Base-by-base conservation (phyloP, 2,329 filamentous ascomycete species). In the Aspergillus spinulosporus region DNA sequence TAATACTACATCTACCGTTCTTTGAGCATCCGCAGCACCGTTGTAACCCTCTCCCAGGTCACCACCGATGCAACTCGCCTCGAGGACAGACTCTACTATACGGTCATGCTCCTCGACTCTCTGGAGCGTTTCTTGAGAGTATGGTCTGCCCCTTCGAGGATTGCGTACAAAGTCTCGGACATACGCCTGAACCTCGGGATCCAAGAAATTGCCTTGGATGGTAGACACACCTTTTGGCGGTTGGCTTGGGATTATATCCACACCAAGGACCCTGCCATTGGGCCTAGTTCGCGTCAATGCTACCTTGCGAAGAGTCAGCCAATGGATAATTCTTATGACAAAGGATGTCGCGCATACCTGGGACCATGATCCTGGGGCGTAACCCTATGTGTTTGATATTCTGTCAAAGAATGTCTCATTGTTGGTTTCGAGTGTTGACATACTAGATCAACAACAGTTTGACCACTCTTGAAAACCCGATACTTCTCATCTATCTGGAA, bases 161-260 rank as follows among this genome's bases (percentile, higher is more conserved):
- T 88, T 84, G 47, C 80, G 75, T 40, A 99, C 83, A 68, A 92
- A 94, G 4, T 85, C 81, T 70, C 88, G 87, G 39, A 96, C 87
- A 72, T 93, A 84, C 26, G 79, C 82, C 72, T 89, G 89, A n/a
- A 97, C 87, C 2, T 76, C 74, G 0, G 85, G 82, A 4, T 87
- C 88, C 40, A 97, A 79, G 63, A 99, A 97, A 71, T 99, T 90
- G 47, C 95, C 94, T 74, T 99, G 94, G 56, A 99, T 92, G 2
- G 91, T 91, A 29, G 90, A 92, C n/a, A 96, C 92, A 21, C 94
- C 94, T 67, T 84, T 86, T 0, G 94, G 94, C 4, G 95, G 93
- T 70, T 93, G 88, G 0, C 92, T 90, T 3, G 94, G 94, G 62
- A 99, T 91, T 50, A 99, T 83, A 72, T 99, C 94, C 66, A 99